Evolutionary conservation across 2,329 filamentous ascomycete species (phyloP).

Genomic region (Teratosphaeria gauchensis): DNA sequence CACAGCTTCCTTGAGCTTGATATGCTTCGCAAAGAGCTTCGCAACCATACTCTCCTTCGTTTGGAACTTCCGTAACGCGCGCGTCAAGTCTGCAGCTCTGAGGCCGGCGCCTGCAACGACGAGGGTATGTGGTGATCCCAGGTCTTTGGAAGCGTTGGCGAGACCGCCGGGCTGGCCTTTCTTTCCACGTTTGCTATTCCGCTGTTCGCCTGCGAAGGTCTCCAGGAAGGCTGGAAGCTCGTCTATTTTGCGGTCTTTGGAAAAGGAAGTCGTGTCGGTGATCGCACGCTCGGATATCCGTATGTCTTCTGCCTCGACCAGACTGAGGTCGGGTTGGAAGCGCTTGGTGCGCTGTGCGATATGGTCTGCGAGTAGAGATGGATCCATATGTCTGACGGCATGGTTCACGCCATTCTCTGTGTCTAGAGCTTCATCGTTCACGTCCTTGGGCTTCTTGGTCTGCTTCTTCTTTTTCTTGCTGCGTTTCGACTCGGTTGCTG

Average conservation of each 20-base stretch:
- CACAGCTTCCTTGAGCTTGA: slow-evolving; percentile 83
- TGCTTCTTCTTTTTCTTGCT: slow-evolving; percentile 23
- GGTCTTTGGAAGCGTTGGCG: slow-evolving; percentile 55
- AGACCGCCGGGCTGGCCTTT: background rate
- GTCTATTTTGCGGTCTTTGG: slow-evolving; percentile 55
- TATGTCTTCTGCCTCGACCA: slow-evolving; percentile 74
- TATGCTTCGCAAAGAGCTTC: slow-evolving; percentile 96
- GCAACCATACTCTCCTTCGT: slow-evolving; percentile 68
- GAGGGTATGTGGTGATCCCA: slow-evolving; percentile 62
- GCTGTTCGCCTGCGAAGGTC: slow-evolving; percentile 20
- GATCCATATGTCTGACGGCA: slow-evolving; percentile 73
- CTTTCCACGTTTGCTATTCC: slow-evolving; percentile 27
- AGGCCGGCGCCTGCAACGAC: slow-evolving; percentile 79
- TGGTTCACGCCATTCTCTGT: slow-evolving; percentile 56
- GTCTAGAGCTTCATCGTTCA: slow-evolving; percentile 41
- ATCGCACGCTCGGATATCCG: slow-evolving; percentile 73
- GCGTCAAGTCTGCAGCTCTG: slow-evolving; percentile 74
- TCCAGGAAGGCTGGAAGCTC: slow-evolving; percentile 75
- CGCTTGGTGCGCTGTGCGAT: slow-evolving; percentile 67
- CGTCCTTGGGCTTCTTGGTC: slow-evolving; percentile 50
- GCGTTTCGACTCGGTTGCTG: background rate
- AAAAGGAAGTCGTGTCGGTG: slow-evolving; percentile 68
- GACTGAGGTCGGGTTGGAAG: slow-evolving; percentile 71
- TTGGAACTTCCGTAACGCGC: slow-evolving; percentile 67
- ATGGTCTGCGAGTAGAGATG: slow-evolving; percentile 72